A percentile compares a stretch with the other conserved stretches of the same genome.
Conservation (phyloP, 352 stramenopile genomes). For the Phytophthora cactorum region DNA sequence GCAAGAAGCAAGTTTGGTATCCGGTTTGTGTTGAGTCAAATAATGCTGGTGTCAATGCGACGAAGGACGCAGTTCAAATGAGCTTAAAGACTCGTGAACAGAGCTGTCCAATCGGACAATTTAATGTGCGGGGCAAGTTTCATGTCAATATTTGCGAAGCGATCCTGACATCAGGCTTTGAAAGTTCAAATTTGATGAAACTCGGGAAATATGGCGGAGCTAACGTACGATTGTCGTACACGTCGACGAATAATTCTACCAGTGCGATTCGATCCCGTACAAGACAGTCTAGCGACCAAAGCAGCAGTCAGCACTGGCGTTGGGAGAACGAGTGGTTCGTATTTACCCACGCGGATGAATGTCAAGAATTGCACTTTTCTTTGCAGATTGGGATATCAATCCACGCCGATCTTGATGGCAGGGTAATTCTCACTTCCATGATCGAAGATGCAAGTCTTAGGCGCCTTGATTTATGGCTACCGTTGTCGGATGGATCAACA, state of each 20-base stretch:
- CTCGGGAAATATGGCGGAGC: slow-evolving; percentile 20
- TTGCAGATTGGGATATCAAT: slow-evolving; percentile 19
- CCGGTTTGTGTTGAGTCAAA: slow-evolving; percentile 11
- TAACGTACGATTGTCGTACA: slow-evolving; percentile 14
- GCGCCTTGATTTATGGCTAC: slow-evolving; percentile 23
- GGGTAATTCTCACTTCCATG: slow-evolving; percentile 9
- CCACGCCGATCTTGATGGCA: slow-evolving; percentile 5
- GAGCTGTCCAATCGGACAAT: neutral
- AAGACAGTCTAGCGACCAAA: slow-evolving; percentile 17
- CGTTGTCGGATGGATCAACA: neutral
- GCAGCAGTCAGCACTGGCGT: slow-evolving; percentile 21
- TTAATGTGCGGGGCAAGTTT: slow-evolving; percentile 15
- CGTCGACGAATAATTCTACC: neutral
- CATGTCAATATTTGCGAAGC: slow-evolving; percentile 28
- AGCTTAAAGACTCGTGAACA: slow-evolving; percentile 19
- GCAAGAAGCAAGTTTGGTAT: slow-evolving; percentile 21
- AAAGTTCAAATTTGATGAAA: slow-evolving; percentile 18
- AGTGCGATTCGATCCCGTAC: slow-evolving; percentile 14
- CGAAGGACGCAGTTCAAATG: slow-evolving; percentile 28
- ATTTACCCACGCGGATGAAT: slow-evolving; percentile 6
- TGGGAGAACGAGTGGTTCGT: slow-evolving; percentile 39
- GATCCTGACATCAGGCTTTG: slow-evolving; percentile 7
- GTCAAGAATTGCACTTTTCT: slow-evolving; percentile 13
- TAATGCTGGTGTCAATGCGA: slow-evolving; percentile 1
- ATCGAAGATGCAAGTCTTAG: slow-evolving; percentile 19